Conservation (phyloP, 495 filamentous ascomycete species). For the Aspergillus incahuasiensis region DNA sequence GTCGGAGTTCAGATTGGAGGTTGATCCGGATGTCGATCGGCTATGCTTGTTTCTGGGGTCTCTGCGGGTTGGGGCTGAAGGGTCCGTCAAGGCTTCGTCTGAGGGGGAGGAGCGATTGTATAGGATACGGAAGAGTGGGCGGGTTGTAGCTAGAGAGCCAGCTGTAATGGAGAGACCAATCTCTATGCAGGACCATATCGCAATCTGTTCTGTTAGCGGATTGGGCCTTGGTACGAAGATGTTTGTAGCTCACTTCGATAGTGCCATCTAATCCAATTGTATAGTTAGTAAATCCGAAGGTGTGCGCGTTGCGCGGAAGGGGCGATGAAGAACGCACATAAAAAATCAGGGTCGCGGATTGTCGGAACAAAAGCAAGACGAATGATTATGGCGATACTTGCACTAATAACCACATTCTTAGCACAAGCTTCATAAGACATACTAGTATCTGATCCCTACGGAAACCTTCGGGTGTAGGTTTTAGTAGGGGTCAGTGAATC, state of each 20-base stretch:
- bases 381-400: constrained; percentile 19
- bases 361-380: constrained; percentile 19
- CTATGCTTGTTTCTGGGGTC: neutral
- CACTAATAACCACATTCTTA: constrained; percentile 5
- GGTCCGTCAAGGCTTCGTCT: neutral
- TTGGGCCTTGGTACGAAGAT: neutral
- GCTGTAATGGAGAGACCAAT: constrained; percentile 23
- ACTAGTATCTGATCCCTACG: too few relatives aligned
- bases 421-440: neutral
- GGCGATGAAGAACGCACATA: constrained; percentile 13
- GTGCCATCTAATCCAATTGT: constrained; percentile 1
- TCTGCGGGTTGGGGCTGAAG: neutral
- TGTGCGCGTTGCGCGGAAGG: neutral
- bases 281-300: neutral
- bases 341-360: constrained; percentile 14
- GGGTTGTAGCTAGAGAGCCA: constrained; percentile 23
- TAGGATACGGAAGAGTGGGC: constrained; percentile 23
- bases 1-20: neutral
- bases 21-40: neutral
- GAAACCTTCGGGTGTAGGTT: too few relatives aligned
- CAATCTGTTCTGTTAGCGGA: constrained; percentile 7
- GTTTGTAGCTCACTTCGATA: neutral
- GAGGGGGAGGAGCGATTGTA: neutral
- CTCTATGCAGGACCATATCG: constrained; percentile 25
- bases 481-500: too few relatives aligned